Conservation (phyloP, 305 asterid species). For the Caryopteris hybrid region DNA sequence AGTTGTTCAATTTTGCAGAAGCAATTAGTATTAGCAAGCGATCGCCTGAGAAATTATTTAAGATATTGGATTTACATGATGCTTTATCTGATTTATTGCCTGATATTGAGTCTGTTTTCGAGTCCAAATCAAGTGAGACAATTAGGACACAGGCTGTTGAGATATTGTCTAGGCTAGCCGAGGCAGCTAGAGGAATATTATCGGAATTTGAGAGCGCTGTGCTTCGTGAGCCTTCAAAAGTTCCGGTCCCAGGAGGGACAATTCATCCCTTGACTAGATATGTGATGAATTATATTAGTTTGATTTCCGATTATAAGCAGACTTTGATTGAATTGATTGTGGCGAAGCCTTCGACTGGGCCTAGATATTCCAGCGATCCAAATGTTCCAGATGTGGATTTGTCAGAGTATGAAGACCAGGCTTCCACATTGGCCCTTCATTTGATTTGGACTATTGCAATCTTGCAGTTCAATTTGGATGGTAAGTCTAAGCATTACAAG, state of each 20-base stretch:
- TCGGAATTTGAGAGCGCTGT: slow-evolving; percentile 69
- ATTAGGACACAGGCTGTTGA: slow-evolving; percentile 62
- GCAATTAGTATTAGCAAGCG: slow-evolving; percentile 60
- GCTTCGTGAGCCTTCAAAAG: slow-evolving; percentile 57
- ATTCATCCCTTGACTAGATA: slow-evolving; percentile 76
- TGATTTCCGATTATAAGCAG: slow-evolving; percentile 65
- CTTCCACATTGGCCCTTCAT: slow-evolving; percentile 53
- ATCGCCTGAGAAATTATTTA: slow-evolving; percentile 82
- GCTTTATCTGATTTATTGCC: slow-evolving; percentile 57
- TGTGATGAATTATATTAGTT: slow-evolving; percentile 68
- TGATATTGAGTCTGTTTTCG: slow-evolving; percentile 54
- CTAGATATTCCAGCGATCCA: slow-evolving; percentile 55
- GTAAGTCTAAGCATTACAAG: slow-evolving; percentile 52
- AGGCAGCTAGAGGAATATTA: slow-evolving; percentile 66
- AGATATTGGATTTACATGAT: slow-evolving; percentile 65
- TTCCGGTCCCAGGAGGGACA: slow-evolving; percentile 71
- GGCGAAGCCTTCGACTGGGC: slow-evolving; percentile 57
- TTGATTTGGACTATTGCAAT: slow-evolving; percentile 58
- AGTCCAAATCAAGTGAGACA: slow-evolving; percentile 46
- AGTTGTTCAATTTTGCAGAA: slow-evolving; percentile 70
- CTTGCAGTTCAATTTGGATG: slow-evolving; percentile 61
- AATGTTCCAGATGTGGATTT: slow-evolving; percentile 62
- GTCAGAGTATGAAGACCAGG: slow-evolving; percentile 47
- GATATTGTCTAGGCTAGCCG: slow-evolving; percentile 62
- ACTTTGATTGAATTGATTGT: slow-evolving; percentile 56